Evolutionary conservation across 352 stramenopile species (phyloP).

Genomic region (Globisporangium megalacanthum): DNA sequence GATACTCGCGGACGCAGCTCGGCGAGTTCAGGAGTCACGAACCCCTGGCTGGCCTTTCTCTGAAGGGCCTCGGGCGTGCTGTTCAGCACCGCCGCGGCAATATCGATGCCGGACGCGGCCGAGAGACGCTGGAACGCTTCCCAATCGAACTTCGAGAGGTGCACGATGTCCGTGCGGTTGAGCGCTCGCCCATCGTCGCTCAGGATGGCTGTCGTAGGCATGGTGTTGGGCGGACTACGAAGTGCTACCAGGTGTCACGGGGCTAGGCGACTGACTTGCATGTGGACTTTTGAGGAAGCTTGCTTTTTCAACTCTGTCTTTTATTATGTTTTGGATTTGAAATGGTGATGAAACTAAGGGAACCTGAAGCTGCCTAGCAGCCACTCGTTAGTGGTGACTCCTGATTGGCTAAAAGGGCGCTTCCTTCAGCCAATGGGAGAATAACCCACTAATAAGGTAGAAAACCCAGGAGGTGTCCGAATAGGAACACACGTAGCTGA

Average conservation of each 20-base stretch:
- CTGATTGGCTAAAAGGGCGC: background rate
- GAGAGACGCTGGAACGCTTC: background rate
- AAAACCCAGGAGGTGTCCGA: no score
- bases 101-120: background rate
- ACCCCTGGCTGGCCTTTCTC: background rate
- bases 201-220: background rate
- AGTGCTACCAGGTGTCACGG: no score
- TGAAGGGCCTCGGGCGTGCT: background rate
- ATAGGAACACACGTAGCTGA: background rate
- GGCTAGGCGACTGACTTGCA: no score
- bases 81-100: background rate
- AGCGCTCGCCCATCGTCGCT: background rate
- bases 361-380: no score
- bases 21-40: conserved; percentile 1
- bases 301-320: no score
- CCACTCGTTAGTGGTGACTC: background rate
- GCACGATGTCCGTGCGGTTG: background rate
- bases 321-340: no score
- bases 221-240: background rate
- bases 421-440: no score
- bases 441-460: no score
- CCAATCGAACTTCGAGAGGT: conserved; percentile 1
- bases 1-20: background rate
- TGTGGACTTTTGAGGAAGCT: no score
- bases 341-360: no score